These are phyloP conservation scores for Aureobasidium zeae DNA, from an alignment of 2,329 filamentous ascomycete species.

Conservation along the genomic window DNA sequence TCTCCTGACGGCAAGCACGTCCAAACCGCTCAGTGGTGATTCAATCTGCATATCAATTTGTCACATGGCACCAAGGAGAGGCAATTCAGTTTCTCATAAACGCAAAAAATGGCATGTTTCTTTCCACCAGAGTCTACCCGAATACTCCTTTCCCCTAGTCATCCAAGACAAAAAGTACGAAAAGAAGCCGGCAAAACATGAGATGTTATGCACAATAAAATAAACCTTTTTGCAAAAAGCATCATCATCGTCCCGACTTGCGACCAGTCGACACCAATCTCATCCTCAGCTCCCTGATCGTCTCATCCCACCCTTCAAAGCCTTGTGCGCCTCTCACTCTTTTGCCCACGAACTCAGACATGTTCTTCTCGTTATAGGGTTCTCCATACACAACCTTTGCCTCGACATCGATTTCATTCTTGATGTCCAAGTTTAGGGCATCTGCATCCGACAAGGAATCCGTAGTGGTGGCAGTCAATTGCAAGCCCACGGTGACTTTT, in stretches of 20 bases:
- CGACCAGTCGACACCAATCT: constrained; percentile 37
- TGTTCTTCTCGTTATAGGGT: constrained; percentile 64
- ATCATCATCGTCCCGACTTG: constrained; percentile 31
- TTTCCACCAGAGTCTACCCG: too few species aligned
- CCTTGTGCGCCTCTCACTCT: constrained; percentile 35
- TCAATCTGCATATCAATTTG: too few species aligned
- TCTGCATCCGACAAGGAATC: constrained; percentile 38
- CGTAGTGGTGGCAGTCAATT: constrained; percentile 41
- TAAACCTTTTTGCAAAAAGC: too few species aligned
- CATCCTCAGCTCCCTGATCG: constrained; percentile 35
- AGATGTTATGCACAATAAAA: too few species aligned
- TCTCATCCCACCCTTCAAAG: constrained; percentile 35
- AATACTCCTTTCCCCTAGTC: too few species aligned
- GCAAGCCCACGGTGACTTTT: constrained; percentile 56
- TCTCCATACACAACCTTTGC: constrained; percentile 68
- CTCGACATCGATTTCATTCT: constrained; percentile 30
- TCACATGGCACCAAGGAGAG: too few species aligned
- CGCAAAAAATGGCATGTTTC: too few species aligned
- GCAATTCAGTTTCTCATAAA: too few species aligned
- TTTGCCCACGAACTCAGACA: constrained; percentile 59
- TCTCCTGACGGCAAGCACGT: too few species aligned
- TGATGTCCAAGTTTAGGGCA: constrained; percentile 48
- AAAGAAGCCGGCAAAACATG: too few species aligned
- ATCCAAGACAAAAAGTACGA: too few species aligned
- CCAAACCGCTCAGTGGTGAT: too few species aligned